phyloP scores from a whole-genome alignment of 495 filamentous ascomycete genomes.

The Aspergillus leporis region DNA sequence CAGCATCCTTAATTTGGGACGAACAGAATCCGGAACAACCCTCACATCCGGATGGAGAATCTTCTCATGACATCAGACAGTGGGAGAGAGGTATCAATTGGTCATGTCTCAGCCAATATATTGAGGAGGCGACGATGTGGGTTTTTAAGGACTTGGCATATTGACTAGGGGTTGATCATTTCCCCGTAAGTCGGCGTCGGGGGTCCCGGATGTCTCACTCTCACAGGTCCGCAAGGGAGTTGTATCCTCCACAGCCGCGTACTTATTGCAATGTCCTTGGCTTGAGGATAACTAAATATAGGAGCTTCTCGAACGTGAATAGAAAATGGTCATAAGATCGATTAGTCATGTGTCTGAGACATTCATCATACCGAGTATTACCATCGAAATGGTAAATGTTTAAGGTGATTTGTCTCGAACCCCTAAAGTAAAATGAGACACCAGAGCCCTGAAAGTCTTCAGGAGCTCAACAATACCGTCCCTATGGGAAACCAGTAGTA shows the following conservation, averaged over 20 bases:
- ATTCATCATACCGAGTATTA: too few species aligned
- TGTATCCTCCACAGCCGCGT: too few species aligned
- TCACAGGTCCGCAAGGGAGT: neutral
- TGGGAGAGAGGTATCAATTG: neutral
- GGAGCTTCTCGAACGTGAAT: neutral
- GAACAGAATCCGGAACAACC: neutral
- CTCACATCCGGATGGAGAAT: neutral
- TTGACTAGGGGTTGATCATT: neutral
- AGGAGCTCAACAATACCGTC: too few species aligned
- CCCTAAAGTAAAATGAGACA: neutral
- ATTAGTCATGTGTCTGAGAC: neutral
- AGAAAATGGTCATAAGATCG: neutral
- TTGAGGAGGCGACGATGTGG: neutral
- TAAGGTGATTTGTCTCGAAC: too few species aligned
- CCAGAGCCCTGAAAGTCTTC: neutral
- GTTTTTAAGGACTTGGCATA: neutral
- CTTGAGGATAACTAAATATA: neutral
- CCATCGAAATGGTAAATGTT: neutral
- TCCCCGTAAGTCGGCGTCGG: neutral
- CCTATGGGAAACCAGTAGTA: too few species aligned
- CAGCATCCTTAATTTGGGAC: too few species aligned
- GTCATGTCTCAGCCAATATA: slow-evolving; percentile 1
- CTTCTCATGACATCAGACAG: neutral
- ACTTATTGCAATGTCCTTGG: too few species aligned
- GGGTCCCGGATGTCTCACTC: neutral